phyloP scores from a whole-genome alignment of 2,329 filamentous ascomycete genomes.

The Aureobasidium sp. region DNA sequence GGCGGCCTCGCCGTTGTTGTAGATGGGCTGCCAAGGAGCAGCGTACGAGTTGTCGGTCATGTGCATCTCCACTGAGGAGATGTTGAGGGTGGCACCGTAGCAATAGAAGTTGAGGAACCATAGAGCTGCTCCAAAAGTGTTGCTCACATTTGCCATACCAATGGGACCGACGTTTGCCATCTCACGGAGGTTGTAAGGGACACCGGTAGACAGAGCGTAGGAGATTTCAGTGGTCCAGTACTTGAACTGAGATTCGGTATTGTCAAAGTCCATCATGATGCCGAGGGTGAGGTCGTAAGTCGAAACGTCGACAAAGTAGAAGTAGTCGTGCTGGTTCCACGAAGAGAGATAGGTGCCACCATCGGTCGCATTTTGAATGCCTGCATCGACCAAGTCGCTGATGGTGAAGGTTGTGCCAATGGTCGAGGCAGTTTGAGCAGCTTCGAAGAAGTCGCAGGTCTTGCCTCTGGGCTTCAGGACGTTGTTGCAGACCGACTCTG shows the following conservation, averaged over 20 bases:
- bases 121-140: conserved; percentile 44
- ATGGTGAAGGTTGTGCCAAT: conserved; percentile 47
- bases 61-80: conserved; percentile 45
- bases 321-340: conserved; percentile 51
- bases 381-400: conserved; percentile 33
- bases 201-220: conserved; percentile 35
- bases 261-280: conserved; percentile 40
- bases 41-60: conserved; percentile 50
- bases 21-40: conserved; percentile 44
- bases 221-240: conserved; percentile 41
- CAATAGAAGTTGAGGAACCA: conserved; percentile 49
- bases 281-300: conserved; percentile 38
- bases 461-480: conserved; percentile 39
- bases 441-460: conserved; percentile 42
- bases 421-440: conserved; percentile 43
- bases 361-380: conserved; percentile 33
- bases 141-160: conserved; percentile 40
- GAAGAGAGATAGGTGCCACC: conserved; percentile 33
- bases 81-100: conserved; percentile 42
- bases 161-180: conserved; percentile 47
- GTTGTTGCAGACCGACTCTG: conserved; percentile 37
- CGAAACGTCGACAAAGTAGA: conserved; percentile 46
- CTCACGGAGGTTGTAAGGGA: conserved; percentile 45
- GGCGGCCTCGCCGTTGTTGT: conserved; percentile 22
- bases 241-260: conserved; percentile 42